A percentile compares a stretch with the other conserved stretches of the same genome.
Evolutionary conservation across 345 rosid genomes (phyloP).

Genomic region (Stellera chamaejasme): DNA sequence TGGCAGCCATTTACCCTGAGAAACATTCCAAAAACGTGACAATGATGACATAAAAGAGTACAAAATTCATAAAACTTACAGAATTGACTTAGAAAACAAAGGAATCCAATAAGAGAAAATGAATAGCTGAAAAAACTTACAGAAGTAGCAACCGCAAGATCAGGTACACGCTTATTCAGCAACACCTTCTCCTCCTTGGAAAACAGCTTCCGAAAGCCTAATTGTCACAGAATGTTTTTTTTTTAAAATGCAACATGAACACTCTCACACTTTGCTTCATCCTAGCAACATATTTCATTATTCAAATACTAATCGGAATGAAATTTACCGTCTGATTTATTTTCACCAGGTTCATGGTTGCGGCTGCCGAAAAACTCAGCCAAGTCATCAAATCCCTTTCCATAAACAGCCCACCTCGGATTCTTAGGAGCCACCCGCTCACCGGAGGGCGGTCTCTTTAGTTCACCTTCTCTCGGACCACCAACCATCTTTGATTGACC

Average conservation of each 20-base stretch:
- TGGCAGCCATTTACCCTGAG: constrained; percentile 72
- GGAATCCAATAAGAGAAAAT: neutral
- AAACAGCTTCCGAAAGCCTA: constrained; percentile 63
- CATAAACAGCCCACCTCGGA: constrained; percentile 93
- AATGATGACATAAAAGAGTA: neutral
- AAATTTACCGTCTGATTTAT: constrained; percentile 48
- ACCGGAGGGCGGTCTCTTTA: constrained; percentile 12
- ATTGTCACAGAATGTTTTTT: constrained; percentile 10
- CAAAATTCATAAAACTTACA: too few species aligned
- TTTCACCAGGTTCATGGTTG: constrained; percentile 44
- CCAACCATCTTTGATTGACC: constrained; percentile 16
- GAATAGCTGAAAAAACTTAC: constrained; percentile 35
- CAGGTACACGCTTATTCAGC: constrained; percentile 60
- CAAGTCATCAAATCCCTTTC: constrained; percentile 79
- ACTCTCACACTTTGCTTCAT: neutral
- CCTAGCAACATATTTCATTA: neutral
- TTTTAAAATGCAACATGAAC: constrained; percentile 3
- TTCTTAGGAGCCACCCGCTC: constrained; percentile 67
- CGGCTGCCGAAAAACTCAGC: constrained; percentile 52
- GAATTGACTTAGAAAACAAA: neutral
- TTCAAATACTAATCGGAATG: neutral
- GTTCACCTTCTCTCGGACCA: constrained; percentile 10
- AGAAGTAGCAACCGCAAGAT: constrained; percentile 64
- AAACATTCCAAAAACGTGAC: neutral
- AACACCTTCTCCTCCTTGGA: constrained; percentile 71